Evolutionary conservation across 2,329 filamentous ascomycete genomes (phyloP).

Genomic region (Hysterium pulicare): DNA sequence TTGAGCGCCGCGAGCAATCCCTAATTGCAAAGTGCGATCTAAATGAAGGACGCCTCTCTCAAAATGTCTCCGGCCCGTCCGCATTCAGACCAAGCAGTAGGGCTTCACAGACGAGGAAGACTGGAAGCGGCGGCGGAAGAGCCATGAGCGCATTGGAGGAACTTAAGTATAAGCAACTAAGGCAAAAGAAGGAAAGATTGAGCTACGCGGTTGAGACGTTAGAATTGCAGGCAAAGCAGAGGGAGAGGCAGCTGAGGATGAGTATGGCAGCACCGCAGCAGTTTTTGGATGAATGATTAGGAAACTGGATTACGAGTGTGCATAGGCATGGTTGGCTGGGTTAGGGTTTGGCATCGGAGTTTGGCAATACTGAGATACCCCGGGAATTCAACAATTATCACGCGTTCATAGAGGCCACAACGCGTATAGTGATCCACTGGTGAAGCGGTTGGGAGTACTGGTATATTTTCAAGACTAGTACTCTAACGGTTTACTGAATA

Average conservation of each 20-base stretch:
- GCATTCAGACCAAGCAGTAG: slow-evolving; percentile 22
- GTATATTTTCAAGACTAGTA: too few relatives aligned
- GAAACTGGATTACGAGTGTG: too few relatives aligned
- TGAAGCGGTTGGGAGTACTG: too few relatives aligned
- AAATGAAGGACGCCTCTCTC: slow-evolving; percentile 67
- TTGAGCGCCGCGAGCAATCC: slow-evolving; percentile 77
- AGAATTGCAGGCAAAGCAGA: slow-evolving; percentile 79
- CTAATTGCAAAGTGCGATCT: slow-evolving; percentile 79
- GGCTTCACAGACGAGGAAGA: slow-evolving; percentile 18
- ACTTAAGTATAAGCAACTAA: slow-evolving; percentile 62
- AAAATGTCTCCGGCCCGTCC: slow-evolving; percentile 24
- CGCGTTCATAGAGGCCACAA: too few relatives aligned
- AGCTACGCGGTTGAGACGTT: slow-evolving; percentile 83
- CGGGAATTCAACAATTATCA: too few relatives aligned
- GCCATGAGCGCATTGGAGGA: slow-evolving; percentile 48
- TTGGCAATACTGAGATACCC: neutral
- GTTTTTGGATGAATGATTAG: slow-evolving; percentile 31
- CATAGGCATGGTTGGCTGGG: neutral
- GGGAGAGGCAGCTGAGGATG: slow-evolving; percentile 68
- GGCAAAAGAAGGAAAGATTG: slow-evolving; percentile 79
- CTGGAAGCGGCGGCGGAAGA: slow-evolving; percentile 14
- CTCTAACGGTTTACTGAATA: too few relatives aligned
- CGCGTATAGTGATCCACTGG: too few relatives aligned
- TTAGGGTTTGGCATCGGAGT: neutral
- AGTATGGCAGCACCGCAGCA: slow-evolving; percentile 60